Conservation (phyloP, 129 eudicot species). For the Kitagawia praeruptora region DNA sequence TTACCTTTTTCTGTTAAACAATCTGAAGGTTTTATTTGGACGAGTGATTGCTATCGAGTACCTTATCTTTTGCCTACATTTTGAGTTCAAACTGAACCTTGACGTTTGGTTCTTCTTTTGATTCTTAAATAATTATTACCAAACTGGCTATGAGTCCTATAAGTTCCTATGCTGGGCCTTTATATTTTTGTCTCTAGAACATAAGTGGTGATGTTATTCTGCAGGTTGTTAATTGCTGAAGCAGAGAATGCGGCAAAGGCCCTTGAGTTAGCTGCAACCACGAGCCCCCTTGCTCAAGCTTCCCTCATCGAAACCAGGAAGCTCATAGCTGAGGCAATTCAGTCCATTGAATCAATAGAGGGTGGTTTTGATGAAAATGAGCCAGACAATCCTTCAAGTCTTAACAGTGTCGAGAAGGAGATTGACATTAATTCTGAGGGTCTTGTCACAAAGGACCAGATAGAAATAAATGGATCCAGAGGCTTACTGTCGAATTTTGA, state of each 20-base stretch:
- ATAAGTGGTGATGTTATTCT: not conserved
- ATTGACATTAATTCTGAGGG: slow-evolving; percentile 11
- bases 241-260: slow-evolving; percentile 83
- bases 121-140: not conserved
- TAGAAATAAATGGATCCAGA: slow-evolving; percentile 43
- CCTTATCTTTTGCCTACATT: not conserved
- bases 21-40: not conserved
- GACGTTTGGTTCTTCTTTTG: not conserved
- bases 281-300: slow-evolving; percentile 68
- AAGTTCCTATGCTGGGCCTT: not conserved
- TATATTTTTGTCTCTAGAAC: not conserved
- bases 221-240: slow-evolving; percentile 78
- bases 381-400: slow-evolving; percentile 4
- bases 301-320: slow-evolving; percentile 70
- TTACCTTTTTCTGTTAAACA: not conserved
- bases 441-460: slow-evolving; percentile 7
- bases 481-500: slow-evolving; percentile 5
- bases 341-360: slow-evolving; percentile 45
- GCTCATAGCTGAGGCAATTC: slow-evolving; percentile 75
- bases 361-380: slow-evolving; percentile 12
- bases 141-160: not conserved
- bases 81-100: not conserved
- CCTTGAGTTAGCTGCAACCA: slow-evolving; percentile 67
- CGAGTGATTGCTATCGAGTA: not conserved
- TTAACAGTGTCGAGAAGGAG: slow-evolving; percentile 15